A percentile compares a stretch with the other conserved stretches of the same genome.
Conservation (phyloP, 2,329 filamentous ascomycete genomes). For the Scorias spongiosa region DNA sequence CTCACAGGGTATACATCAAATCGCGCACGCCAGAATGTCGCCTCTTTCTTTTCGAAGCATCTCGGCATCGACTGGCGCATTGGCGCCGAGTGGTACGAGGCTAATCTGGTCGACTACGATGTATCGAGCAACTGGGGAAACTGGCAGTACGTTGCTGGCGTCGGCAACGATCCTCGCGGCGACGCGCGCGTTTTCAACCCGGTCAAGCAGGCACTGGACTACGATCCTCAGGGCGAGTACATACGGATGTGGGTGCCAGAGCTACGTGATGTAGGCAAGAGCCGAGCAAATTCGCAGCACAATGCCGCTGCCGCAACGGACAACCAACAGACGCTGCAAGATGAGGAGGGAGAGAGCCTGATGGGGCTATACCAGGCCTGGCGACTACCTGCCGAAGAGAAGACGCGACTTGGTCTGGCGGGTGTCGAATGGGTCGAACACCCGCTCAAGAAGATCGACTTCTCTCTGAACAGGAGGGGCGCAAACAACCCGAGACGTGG, state of each 20-base stretch:
- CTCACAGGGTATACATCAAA: conserved; percentile 68
- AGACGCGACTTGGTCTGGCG: conserved; percentile 40
- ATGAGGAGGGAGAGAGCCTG: conserved; percentile 19
- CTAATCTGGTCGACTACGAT: conserved; percentile 60
- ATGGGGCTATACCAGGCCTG: conserved; percentile 56
- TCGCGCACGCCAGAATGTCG: conserved; percentile 60
- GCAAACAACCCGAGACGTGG: conserved; percentile 16
- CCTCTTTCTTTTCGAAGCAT: conserved; percentile 58
- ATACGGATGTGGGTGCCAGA: conserved; percentile 62
- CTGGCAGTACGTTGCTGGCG: conserved; percentile 57
- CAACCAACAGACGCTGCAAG: not conserved
- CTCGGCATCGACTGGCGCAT: conserved; percentile 64
- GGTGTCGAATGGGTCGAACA: conserved; percentile 50
- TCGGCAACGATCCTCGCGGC: conserved; percentile 63
- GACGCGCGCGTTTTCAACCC: conserved; percentile 66
- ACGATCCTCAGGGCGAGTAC: conserved; percentile 55
- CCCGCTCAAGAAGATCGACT: conserved; percentile 51
- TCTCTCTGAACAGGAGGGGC: conserved; percentile 35
- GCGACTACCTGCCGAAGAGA: conserved; percentile 44
- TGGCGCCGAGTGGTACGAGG: conserved; percentile 73
- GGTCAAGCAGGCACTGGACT: conserved; percentile 65
- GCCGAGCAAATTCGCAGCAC: conserved; percentile 9
- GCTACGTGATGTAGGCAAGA: conserved; percentile 33
- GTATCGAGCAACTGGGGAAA: conserved; percentile 65
- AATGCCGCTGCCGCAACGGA: conserved; percentile 2